Base-by-base conservation (phyloP, 768 basidiomycete species). In the Punctularia strigosozonata region DNA sequence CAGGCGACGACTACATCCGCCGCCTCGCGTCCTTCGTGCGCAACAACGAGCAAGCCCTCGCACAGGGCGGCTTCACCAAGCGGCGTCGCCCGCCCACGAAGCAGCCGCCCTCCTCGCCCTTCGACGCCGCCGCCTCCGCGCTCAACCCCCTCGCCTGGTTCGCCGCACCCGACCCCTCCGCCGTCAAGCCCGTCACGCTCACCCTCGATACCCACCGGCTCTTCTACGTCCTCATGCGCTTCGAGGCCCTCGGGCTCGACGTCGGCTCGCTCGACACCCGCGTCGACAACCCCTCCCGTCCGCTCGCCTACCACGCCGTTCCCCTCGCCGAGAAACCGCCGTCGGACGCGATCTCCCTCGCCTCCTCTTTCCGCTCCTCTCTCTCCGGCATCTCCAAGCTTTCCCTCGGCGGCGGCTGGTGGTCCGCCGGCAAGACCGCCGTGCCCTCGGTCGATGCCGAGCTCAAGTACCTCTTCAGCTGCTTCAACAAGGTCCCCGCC, bases 401-500 rank as follows among this genome's bases (percentile, higher is more conserved):
- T 21, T 89, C 87, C 1, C 63, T 92, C 24, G 77, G 82, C 22
- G 64, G 59, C 4, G 66, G 74, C 37, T 87, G 83, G 83, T 90
- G 82, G 83, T n/a, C n/a, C n/a, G n/a, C n/a, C n/a, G 60, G 68
- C 31, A 63, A 67, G 43, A 54, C 69, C 4, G 69, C 76, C 41
- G 72, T 71, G 25, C 73, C 70, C 8, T 69, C 53, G 43, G 59
- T 83, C 46, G 81, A 90, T 40, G 53, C 64, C 2, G 83, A 89
- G 50, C 76, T 94, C 56, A 89, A 77, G 55, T 88, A 79, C 57
- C 69, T 92, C 45, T 94, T 78, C 63, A 88, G 87, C 54, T 74
- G 79, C 53, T 88, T 94, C 64, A 95, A 88, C 31, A 89, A 85
- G 59, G 64, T 95, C 0, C 90, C 90, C 13, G 80, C 88, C 1